Conservation (phyloP, 495 filamentous ascomycete species). For the Hypoxylon cercidicola region DNA sequence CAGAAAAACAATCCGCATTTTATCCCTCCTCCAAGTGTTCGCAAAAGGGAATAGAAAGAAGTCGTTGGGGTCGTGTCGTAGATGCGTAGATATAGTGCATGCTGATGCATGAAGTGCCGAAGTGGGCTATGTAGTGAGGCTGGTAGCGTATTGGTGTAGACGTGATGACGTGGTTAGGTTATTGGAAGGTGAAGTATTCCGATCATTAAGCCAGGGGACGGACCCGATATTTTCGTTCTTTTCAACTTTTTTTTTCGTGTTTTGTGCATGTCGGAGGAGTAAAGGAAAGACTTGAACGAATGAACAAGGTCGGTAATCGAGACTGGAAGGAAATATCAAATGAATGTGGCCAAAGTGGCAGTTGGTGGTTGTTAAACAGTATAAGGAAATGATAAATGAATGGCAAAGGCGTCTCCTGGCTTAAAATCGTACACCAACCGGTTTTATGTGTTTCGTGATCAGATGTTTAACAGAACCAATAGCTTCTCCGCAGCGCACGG, state of each 20-base stretch:
- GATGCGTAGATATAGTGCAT: background rate
- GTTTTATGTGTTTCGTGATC: constrained; percentile 12
- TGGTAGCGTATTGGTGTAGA: constrained; percentile 1
- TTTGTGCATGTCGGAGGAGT: constrained; percentile 15
- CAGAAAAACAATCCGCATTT: constrained; percentile 26
- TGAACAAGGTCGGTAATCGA: constrained; percentile 46
- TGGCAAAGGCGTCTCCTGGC: constrained; percentile 34
- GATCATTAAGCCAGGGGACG: constrained; percentile 30
- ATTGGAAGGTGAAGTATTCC: constrained; percentile 1
- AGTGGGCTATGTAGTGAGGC: constrained; percentile 9
- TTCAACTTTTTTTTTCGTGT: constrained; percentile 37
- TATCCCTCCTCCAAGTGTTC: constrained; percentile 25
- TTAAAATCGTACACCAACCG: constrained; percentile 18
- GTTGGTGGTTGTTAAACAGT: constrained; percentile 6
- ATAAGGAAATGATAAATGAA: constrained; percentile 32
- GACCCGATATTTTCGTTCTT: constrained; percentile 14
- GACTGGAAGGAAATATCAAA: constrained; percentile 43
- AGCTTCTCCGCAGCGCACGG: constrained; percentile 15
- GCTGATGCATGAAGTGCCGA: constrained; percentile 6
- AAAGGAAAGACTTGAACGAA: constrained; percentile 47
- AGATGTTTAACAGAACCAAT: constrained; percentile 24
- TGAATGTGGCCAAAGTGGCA: constrained; percentile 29
- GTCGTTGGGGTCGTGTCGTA: constrained; percentile 1
- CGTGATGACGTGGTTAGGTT: constrained; percentile 21
- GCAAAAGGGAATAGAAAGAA: constrained; percentile 13